phyloP scores from a whole-genome alignment of 2,329 filamentous ascomycete species.

The Ophiosphaerella narmari region DNA sequence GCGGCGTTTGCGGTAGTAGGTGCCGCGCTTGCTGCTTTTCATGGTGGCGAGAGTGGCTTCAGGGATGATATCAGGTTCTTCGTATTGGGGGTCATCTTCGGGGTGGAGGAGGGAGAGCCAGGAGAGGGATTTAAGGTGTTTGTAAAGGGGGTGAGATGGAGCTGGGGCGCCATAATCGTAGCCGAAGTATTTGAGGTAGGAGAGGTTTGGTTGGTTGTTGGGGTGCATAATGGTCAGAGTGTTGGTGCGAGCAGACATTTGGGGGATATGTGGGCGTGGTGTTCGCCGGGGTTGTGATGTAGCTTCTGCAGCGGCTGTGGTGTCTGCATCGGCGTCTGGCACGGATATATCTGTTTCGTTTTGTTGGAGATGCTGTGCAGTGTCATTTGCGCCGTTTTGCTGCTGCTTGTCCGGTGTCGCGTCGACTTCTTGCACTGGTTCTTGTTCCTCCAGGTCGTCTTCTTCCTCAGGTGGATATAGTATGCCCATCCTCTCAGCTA shows the following conservation, averaged over 20 bases:
- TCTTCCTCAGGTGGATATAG: conserved; percentile 58
- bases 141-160: conserved; percentile 75
- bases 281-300: conserved; percentile 29
- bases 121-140: conserved; percentile 79
- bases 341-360: conserved; percentile 20
- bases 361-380: conserved; percentile 6
- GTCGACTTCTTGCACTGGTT: neutral
- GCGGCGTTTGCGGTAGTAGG: conserved; percentile 86
- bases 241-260: conserved; percentile 71
- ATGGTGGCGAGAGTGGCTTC: conserved; percentile 67
- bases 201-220: conserved; percentile 85
- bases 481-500: conserved; percentile 89
- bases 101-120: conserved; percentile 92
- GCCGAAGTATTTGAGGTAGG: conserved; percentile 84
- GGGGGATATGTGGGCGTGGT: conserved; percentile 47
- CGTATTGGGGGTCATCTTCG: conserved; percentile 73
- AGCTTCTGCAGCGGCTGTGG: conserved; percentile 21
- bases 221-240: conserved; percentile 81
- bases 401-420: conserved; percentile 1
- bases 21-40: conserved; percentile 82
- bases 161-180: conserved; percentile 71
- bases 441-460: conserved; percentile 24
- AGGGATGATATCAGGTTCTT: conserved; percentile 64
- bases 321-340: conserved; percentile 19
- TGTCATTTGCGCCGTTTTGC: conserved; percentile 6